These are phyloP conservation scores for Lithohypha guttulata DNA, from an alignment of 2,329 filamentous ascomycete genomes.

Conservation along the genomic window DNA sequence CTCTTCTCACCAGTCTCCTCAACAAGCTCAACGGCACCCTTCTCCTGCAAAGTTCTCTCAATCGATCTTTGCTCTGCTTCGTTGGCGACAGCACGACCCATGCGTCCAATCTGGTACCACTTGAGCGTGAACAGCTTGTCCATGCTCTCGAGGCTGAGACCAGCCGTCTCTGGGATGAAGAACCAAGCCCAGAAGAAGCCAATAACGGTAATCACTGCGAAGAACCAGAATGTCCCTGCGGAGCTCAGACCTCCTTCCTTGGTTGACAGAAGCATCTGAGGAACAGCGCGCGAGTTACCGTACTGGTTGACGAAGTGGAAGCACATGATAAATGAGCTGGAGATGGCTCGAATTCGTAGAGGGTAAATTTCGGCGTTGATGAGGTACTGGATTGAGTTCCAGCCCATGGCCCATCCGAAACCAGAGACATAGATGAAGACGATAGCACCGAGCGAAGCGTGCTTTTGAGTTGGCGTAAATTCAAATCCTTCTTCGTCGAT, in stretches of 20 bases:
- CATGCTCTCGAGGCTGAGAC: conserved; percentile 48
- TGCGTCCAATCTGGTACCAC: conserved; percentile 60
- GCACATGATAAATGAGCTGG: conserved; percentile 34
- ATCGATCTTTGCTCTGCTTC: conserved; percentile 5
- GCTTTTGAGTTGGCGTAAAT: conserved; percentile 19
- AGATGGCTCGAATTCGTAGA: conserved; percentile 32
- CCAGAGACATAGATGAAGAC: conserved; percentile 36
- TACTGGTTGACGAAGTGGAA: conserved; percentile 33
- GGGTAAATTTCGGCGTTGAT: conserved; percentile 39
- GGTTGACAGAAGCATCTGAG: conserved; percentile 42
- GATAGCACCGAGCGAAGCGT: conserved; percentile 32
- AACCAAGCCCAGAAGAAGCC: conserved; percentile 62
- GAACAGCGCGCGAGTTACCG: conserved; percentile 24
- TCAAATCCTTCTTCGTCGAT: conserved; percentile 23
- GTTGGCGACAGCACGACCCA: conserved; percentile 7
- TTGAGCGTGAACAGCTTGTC: conserved; percentile 60
- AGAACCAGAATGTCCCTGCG: conserved; percentile 68
- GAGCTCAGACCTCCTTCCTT: conserved; percentile 34
- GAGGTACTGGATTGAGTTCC: conserved; percentile 37
- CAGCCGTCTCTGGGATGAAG: conserved; percentile 61
- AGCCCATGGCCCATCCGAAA: conserved; percentile 38
- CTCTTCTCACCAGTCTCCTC: too few relatives aligned
- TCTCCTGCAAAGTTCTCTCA: conserved; percentile 6
- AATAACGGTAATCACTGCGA: conserved; percentile 55
- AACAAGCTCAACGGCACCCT: too few relatives aligned